phyloP scores from a whole-genome alignment of 768 basidiomycete genomes.

The Pulveroboletus sp. region DNA sequence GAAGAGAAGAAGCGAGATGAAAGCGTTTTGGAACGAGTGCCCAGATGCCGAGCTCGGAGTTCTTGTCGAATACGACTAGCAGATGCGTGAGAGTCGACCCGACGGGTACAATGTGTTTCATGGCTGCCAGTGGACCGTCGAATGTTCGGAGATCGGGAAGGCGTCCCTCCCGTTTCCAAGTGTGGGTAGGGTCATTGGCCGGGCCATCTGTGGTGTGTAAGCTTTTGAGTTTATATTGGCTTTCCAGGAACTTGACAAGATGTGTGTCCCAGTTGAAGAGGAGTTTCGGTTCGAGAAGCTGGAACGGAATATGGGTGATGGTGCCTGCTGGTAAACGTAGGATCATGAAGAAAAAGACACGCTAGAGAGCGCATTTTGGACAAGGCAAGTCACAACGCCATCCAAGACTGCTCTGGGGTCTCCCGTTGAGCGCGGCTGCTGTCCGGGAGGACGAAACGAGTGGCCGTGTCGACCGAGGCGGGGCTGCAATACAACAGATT shows the following conservation, averaged over 20 bases:
- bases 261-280: constrained; percentile 45
- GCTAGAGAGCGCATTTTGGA: constrained; percentile 42
- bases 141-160: constrained; percentile 41
- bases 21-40: constrained; percentile 31
- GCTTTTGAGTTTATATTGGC: constrained; percentile 38
- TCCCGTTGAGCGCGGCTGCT: constrained; percentile 21
- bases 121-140: constrained; percentile 43
- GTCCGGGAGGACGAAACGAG: constrained; percentile 40
- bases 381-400: constrained; percentile 39
- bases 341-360: constrained; percentile 39
- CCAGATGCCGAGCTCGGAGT: constrained; percentile 28
- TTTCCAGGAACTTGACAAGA: constrained; percentile 44
- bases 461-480: constrained; percentile 40
- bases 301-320: constrained; percentile 37
- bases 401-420: constrained; percentile 40
- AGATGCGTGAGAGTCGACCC: constrained; percentile 40
- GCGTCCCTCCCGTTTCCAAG: constrained; percentile 30
- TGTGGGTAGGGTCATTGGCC: constrained; percentile 16
- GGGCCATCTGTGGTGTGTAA: constrained; percentile 33
- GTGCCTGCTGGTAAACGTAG: constrained; percentile 32
- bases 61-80: constrained; percentile 40
- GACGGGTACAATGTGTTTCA: constrained; percentile 33
- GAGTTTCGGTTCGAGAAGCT: constrained; percentile 46
- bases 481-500: constrained; percentile 32
- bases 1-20: constrained; percentile 29